These are phyloP conservation scores for Dillenia turbinata DNA, from an alignment of 164 flowering plant genomes.

Conservation along the genomic window DNA sequence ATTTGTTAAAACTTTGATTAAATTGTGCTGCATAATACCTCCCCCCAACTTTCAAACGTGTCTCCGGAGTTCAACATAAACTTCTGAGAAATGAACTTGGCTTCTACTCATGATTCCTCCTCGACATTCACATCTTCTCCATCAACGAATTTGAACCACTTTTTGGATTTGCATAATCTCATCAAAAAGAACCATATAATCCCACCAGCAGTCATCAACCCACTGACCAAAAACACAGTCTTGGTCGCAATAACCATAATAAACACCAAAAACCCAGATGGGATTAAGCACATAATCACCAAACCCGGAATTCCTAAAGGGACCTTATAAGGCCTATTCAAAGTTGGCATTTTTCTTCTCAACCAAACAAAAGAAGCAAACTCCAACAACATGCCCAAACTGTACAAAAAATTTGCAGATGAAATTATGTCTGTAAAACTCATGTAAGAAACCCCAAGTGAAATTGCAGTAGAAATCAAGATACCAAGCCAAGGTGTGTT, in stretches of 20 bases:
- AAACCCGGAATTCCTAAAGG: slow-evolving; percentile 32
- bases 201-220: slow-evolving; percentile 25
- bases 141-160: slow-evolving; percentile 21
- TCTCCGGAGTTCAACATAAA: too few relatives aligned
- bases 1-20: too few relatives aligned
- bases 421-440: slow-evolving; percentile 41
- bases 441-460: slow-evolving; percentile 42
- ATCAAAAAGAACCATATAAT: slow-evolving; percentile 29
- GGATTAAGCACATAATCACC: slow-evolving; percentile 47
- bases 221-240: slow-evolving; percentile 35
- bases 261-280: slow-evolving; percentile 43
- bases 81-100: neutral
- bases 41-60: too few relatives aligned
- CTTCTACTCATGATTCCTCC: too few relatives aligned
- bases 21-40: too few relatives aligned
- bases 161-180: slow-evolving; percentile 24
- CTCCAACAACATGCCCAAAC: slow-evolving; percentile 62
- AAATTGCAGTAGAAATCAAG: slow-evolving; percentile 26
- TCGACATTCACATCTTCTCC: slow-evolving; percentile 6
- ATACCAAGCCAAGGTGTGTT: slow-evolving; percentile 63
- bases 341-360: slow-evolving; percentile 32
- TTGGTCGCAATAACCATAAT: slow-evolving; percentile 39
- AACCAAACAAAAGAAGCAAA: slow-evolving; percentile 56
- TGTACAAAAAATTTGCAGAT: slow-evolving; percentile 54
- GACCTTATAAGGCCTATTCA: slow-evolving; percentile 46